phyloP scores from a whole-genome alignment of 768 basidiomycete genomes.

The Mycena vitilis region DNA sequence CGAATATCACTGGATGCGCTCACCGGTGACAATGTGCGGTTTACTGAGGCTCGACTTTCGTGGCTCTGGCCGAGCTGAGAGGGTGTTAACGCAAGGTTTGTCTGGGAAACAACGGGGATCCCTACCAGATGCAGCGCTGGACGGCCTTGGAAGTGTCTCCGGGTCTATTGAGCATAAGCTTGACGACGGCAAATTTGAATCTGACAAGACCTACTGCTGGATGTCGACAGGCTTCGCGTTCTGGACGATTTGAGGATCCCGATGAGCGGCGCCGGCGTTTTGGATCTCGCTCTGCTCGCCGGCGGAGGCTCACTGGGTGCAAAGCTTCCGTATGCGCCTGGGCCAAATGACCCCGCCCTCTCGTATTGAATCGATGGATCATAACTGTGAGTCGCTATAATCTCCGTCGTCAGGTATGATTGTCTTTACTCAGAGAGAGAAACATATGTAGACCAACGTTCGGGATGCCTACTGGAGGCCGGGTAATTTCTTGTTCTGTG shows the following conservation, averaged over 20 bases:
- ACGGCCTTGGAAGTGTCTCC: neutral
- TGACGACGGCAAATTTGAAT: neutral
- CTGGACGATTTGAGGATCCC: slow-evolving; percentile 12
- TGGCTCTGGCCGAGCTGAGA: neutral
- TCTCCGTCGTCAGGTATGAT: neutral
- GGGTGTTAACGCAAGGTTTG: neutral
- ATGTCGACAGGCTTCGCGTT: slow-evolving; percentile 16
- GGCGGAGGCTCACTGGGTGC: neutral
- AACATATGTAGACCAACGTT: neutral
- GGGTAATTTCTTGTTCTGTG: neutral
- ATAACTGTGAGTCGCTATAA: neutral
- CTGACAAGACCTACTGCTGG: slow-evolving; percentile 11
- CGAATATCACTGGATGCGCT: neutral
- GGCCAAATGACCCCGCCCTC: neutral
- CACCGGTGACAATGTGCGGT: slow-evolving; percentile 5
- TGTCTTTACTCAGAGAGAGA: too few species aligned
- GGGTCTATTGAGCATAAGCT: slow-evolving; percentile 1
- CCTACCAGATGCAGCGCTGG: neutral
- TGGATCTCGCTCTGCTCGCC: slow-evolving; percentile 7
- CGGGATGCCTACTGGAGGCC: neutral
- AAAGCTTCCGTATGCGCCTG: neutral
- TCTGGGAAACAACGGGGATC: neutral
- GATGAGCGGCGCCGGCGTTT: slow-evolving; percentile 5
- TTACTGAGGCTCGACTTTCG: slow-evolving; percentile 7
- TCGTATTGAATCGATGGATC: neutral